These are phyloP conservation scores for Aquilaria agallochum DNA, from an alignment of 441 rosid genomes.

Conservation along the genomic window DNA sequence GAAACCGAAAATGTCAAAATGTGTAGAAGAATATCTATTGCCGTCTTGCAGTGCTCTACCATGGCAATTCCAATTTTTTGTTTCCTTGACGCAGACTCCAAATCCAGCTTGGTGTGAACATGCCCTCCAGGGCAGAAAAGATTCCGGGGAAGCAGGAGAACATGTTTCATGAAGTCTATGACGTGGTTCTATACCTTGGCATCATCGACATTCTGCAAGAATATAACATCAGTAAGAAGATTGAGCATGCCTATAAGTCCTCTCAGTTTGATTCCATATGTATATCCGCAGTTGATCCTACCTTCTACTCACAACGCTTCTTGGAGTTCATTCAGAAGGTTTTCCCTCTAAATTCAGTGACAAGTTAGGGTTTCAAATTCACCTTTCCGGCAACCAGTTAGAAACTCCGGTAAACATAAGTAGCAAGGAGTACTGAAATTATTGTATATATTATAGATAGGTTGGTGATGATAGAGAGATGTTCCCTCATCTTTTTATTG, in stretches of 20 bases:
- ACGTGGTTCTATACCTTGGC: constrained; percentile 88
- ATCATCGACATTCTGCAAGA: constrained; percentile 92
- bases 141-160: constrained; percentile 76
- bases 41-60: no score
- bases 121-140: constrained; percentile 95
- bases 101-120: constrained; percentile 96
- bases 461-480: no score
- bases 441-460: no score
- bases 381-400: neutral
- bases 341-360: constrained; percentile 46
- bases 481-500: no score
- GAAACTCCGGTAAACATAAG: no score
- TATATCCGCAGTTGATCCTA: constrained; percentile 88
- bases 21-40: no score
- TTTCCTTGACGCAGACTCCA: constrained; percentile 49
- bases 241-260: constrained; percentile 93
- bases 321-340: constrained; percentile 77
- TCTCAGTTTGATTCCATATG: constrained; percentile 82
- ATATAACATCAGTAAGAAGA: constrained; percentile 86
- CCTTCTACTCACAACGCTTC: constrained; percentile 81
- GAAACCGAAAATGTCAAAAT: no score
- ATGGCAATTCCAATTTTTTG: no score
- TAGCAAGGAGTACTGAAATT: neutral
- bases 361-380: constrained; percentile 14
- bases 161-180: constrained; percentile 60